Percentiles rank a stretch among this genome's conserved stretches.
Conservation (phyloP, 345 rosid genomes). For the Sonneratia caseolaris region DNA sequence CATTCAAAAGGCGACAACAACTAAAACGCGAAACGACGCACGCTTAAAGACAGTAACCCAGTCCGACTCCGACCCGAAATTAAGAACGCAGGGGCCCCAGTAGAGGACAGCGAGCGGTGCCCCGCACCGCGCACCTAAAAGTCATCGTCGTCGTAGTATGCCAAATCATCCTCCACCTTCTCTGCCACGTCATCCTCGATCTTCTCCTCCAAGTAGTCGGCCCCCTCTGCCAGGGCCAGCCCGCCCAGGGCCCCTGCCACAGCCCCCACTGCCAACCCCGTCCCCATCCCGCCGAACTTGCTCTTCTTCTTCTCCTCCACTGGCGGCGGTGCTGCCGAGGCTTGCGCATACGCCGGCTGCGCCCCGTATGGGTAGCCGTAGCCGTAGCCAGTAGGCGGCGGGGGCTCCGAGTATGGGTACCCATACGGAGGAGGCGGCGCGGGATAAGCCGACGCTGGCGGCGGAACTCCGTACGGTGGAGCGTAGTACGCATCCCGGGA, state of each 20-base stretch:
- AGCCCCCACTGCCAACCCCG: slow-evolving; percentile 81
- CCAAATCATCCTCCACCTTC: slow-evolving; percentile 51
- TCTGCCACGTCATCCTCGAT: slow-evolving; percentile 52
- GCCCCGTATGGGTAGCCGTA: slow-evolving; percentile 16
- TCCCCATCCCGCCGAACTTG: slow-evolving; percentile 74
- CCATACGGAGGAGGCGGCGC: slow-evolving; percentile 18
- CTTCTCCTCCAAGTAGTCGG: slow-evolving; percentile 57
- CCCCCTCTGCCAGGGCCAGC: slow-evolving; percentile 59
- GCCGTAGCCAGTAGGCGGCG: slow-evolving; percentile 24
- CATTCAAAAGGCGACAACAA: neutral
- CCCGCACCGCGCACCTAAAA: slow-evolving; percentile 1
- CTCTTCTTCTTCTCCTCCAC: slow-evolving; percentile 35
- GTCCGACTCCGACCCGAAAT: no score
- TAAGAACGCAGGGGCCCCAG: no score
- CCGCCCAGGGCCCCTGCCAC: slow-evolving; percentile 73
- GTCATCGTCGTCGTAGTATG: slow-evolving; percentile 23
- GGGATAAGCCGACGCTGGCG: slow-evolving; percentile 25
- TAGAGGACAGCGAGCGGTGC: neutral
- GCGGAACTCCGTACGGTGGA: slow-evolving; percentile 35
- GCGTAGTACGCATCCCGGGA: slow-evolving; percentile 20
- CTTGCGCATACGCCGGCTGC: slow-evolving; percentile 22
- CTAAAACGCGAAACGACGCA: neutral
- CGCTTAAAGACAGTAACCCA: no score
- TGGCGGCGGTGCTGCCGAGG: slow-evolving; percentile 1
- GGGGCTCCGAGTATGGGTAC: slow-evolving; percentile 23